Evolutionary conservation across 2,329 filamentous ascomycete species (phyloP).

Genomic region (Calonectria naviculata): DNA sequence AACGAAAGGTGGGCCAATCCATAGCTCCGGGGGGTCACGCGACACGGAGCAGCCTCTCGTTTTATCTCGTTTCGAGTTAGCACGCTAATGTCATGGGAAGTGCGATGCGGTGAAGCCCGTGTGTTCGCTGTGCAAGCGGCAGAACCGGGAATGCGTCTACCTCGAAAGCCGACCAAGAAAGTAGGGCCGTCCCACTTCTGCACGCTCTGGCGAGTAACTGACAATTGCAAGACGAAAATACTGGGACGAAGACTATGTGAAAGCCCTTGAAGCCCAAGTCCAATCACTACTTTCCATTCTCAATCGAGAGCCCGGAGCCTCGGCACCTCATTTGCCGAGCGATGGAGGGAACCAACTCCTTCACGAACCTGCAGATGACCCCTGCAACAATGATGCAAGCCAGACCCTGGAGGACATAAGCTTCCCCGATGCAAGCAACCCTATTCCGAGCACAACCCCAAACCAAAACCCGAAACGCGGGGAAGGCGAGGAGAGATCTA

Average conservation of each 20-base stretch:
- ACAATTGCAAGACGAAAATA: conserved; percentile 1
- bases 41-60: not conserved
- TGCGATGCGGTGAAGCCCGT: not conserved
- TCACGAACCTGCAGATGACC: not conserved
- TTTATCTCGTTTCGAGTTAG: not conserved
- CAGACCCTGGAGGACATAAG: not conserved
- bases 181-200: not conserved
- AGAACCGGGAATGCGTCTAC: conserved; percentile 7
- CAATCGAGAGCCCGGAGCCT: not conserved
- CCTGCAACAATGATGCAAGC: not conserved
- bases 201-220: not conserved
- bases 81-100: not conserved
- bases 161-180: not conserved
- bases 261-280: not conserved
- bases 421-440: not conserved
- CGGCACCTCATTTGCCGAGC: not conserved
- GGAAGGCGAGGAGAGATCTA: conserved; percentile 2
- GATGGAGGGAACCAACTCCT: not conserved
- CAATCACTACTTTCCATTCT: conserved; percentile 10
- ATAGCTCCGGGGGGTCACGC: not conserved
- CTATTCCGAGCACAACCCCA: too few relatives aligned
- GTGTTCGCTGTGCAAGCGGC: not conserved
- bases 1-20: conserved; percentile 2
- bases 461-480: not conserved
- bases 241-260: conserved; percentile 11